phyloP scores from a whole-genome alignment of 805 yeast species.

The Babjeviella inositovora region DNA sequence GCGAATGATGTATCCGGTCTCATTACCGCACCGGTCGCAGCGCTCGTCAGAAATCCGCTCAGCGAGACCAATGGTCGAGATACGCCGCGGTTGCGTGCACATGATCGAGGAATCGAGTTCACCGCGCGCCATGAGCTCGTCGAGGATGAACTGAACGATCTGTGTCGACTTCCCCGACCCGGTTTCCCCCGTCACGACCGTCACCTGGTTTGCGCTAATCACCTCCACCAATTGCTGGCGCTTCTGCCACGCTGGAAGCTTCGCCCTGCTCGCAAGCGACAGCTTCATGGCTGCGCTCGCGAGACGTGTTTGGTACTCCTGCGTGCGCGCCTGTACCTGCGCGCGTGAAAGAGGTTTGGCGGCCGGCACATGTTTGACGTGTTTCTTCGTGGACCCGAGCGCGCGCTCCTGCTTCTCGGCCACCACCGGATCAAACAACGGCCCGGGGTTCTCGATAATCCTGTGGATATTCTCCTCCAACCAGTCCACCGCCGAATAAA shows the following conservation, averaged over 20 bases:
- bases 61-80: slow-evolving; percentile 87
- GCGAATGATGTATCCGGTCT: slow-evolving; percentile 79
- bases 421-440: slow-evolving; percentile 22
- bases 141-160: slow-evolving; percentile 78
- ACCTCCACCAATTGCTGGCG: slow-evolving; percentile 34
- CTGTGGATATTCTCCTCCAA: slow-evolving; percentile 41
- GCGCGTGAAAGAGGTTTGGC: background rate
- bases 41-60: slow-evolving; percentile 86
- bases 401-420: too few relatives aligned
- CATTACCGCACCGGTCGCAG: slow-evolving; percentile 43
- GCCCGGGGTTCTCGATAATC: slow-evolving; percentile 64
- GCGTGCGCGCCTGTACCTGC: too few relatives aligned
- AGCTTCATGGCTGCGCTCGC: slow-evolving; percentile 13
- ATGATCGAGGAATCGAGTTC: slow-evolving; percentile 41
- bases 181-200: slow-evolving; percentile 87
- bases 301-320: slow-evolving; percentile 15
- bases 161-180: slow-evolving; percentile 98
- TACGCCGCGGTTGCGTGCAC: slow-evolving; percentile 93
- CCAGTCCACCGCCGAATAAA: slow-evolving; percentile 66
- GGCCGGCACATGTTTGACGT: slow-evolving; percentile 1
- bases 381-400: background rate
- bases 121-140: slow-evolving; percentile 31
- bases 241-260: slow-evolving; percentile 78
- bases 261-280: slow-evolving; percentile 24
- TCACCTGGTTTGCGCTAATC: slow-evolving; percentile 44